Conservation (phyloP, 257 asterid genomes). For the Leonotis leonurus region DNA sequence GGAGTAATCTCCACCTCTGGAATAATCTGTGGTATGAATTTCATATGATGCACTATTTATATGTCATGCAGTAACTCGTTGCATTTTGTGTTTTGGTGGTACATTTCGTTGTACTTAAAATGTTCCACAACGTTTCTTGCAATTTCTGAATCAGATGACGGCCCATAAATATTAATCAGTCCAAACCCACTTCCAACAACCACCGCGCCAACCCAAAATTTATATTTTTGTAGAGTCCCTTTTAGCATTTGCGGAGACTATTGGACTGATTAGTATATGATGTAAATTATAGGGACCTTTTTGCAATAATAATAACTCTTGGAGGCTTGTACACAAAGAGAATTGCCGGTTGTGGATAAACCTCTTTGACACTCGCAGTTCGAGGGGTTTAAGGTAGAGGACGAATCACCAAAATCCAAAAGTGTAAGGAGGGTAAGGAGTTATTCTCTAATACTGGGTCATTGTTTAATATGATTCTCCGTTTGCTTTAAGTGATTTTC, state of each 20-base stretch:
- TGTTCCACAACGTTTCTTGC: background rate
- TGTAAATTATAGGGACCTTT: slow-evolving; percentile 5
- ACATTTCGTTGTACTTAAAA: no score
- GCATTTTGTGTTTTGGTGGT: background rate
- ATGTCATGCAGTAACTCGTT: background rate
- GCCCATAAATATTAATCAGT: background rate
- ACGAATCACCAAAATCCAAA: background rate
- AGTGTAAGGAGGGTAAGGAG: background rate
- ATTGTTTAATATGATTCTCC: background rate
- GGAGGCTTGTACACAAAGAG: no score
- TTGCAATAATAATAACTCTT: background rate
- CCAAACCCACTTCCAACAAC: background rate
- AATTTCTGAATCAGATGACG: no score
- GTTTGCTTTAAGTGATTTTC: background rate
- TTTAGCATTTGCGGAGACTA: background rate
- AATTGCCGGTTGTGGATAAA: slow-evolving; percentile 28
- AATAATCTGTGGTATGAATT: background rate
- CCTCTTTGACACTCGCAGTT: slow-evolving; percentile 7
- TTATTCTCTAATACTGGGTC: background rate
- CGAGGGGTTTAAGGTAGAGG: slow-evolving; percentile 18
- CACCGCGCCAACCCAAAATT: no score
- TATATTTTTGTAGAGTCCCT: background rate
- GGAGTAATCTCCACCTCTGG: background rate
- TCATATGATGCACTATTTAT: background rate
- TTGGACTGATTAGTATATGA: background rate